These are phyloP conservation scores for Aspergillus aculeatinus DNA, from an alignment of 2,329 filamentous ascomycete genomes.

Conservation along the genomic window DNA sequence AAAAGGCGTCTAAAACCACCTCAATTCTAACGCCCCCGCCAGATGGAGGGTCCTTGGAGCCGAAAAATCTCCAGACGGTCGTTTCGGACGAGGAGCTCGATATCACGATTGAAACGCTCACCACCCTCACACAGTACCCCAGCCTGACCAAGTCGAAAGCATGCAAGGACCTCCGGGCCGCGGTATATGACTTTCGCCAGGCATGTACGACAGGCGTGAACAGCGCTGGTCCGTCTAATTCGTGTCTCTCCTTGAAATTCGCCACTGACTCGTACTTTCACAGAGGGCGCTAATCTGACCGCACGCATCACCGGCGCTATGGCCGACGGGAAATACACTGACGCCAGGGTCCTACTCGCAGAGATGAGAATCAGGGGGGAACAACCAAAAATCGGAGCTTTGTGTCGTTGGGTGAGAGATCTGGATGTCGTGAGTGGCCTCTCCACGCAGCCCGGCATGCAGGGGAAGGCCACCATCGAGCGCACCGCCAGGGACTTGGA, in stretches of 20 bases:
- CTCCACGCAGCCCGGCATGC: conserved; percentile 54
- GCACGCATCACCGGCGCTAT: conserved; percentile 66
- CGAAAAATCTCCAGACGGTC: conserved; percentile 27
- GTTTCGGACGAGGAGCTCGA: conserved; percentile 61
- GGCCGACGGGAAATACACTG: conserved; percentile 63
- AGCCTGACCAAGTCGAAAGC: conserved; percentile 65
- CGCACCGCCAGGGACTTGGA: conserved; percentile 50
- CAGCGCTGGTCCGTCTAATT: conserved; percentile 46
- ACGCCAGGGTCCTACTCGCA: conserved; percentile 64
- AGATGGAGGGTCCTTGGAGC: conserved; percentile 25
- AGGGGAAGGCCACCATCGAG: conserved; percentile 21
- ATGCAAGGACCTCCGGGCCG: conserved; percentile 65
- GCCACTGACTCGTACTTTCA: conserved; percentile 12
- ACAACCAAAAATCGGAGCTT: conserved; percentile 64
- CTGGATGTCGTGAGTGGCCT: conserved; percentile 67
- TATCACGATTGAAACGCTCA: conserved; percentile 64
- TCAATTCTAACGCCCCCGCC: conserved; percentile 25
- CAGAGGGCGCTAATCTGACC: conserved; percentile 62
- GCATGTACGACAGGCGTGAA: conserved; percentile 67
- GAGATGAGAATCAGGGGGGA: conserved; percentile 69
- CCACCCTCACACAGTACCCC: conserved; percentile 59
- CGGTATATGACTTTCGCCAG: conserved; percentile 68
- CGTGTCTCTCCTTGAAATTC: not conserved
- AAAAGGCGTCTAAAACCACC: conserved; percentile 25
- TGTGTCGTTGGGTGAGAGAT: conserved; percentile 72